These are phyloP conservation scores for Anisodus tanguticus DNA, from an alignment of 257 asterid genomes.

Conservation along the genomic window DNA sequence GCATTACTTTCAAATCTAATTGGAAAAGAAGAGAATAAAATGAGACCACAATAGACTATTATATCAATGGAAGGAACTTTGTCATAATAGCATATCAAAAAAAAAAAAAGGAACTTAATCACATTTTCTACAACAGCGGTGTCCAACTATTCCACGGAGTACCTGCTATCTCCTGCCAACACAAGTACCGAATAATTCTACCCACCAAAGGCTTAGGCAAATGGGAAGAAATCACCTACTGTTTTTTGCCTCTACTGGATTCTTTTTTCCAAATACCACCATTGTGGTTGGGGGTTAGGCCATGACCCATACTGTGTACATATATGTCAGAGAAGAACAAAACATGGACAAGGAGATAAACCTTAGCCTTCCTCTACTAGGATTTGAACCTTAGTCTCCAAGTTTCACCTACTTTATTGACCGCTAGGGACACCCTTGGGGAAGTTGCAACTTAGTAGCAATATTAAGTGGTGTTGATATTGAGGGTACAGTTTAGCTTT, in stretches of 20 bases:
- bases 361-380: not conserved
- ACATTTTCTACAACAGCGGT: not conserved
- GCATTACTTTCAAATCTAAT: slow-evolving; percentile 12
- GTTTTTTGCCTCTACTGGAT: not conserved
- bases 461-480: not conserved
- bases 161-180: not conserved
- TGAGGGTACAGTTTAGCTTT: not conserved
- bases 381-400: not conserved
- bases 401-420: not conserved
- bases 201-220: not conserved
- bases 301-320: not conserved
- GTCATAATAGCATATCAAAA: not conserved
- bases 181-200: not conserved
- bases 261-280: not conserved
- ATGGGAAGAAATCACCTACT: not conserved
- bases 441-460: not conserved
- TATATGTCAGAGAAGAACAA: not conserved
- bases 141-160: not conserved
- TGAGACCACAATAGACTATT: not conserved
- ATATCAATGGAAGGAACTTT: not conserved
- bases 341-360: not conserved
- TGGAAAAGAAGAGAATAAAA: not conserved
- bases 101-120: not conserved
- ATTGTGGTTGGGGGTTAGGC: not conserved
- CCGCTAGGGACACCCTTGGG: not conserved